Percentiles rank a stretch among this genome's conserved stretches.
phyloP scores from a whole-genome alignment of 139 green algal genomes.

The Chlamydomonas schloesseri region DNA sequence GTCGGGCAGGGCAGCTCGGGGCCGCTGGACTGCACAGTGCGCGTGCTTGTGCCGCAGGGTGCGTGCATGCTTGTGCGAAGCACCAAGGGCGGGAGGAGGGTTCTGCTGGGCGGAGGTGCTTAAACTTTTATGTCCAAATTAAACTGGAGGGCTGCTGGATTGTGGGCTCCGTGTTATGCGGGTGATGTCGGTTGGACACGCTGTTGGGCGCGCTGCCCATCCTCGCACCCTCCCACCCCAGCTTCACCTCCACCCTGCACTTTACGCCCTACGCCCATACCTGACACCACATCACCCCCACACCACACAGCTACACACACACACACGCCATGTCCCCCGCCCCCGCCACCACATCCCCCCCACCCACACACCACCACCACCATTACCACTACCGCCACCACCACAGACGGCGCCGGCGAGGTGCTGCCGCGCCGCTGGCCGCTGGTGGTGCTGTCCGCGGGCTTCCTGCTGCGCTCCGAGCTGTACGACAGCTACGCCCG shows the following conservation, averaged over 20 bases:
- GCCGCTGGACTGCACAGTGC: not conserved
- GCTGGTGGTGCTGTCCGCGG: slow-evolving; percentile 47
- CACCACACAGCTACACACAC: no score
- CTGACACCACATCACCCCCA: no score
- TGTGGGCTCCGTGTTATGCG: not conserved
- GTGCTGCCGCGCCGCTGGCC: not conserved
- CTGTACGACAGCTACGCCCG: slow-evolving; percentile 55
- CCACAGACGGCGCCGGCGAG: not conserved
- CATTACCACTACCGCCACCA: no score
- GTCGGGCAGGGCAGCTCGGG: slow-evolving; percentile 14
- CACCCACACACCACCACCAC: not conserved
- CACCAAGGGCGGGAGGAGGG: no score
- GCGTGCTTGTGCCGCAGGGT: not conserved
- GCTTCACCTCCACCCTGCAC: no score
- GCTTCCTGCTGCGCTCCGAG: slow-evolving; percentile 53
- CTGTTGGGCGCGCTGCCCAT: not conserved
- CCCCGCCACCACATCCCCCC: no score
- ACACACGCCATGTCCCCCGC: no score
- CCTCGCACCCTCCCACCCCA: not conserved
- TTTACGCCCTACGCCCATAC: no score
- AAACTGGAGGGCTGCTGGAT: not conserved
- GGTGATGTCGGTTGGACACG: not conserved
- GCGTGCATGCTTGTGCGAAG: no score
- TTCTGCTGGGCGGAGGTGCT: no score
- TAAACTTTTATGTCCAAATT: not conserved